These are phyloP conservation scores for Alternaria conjuncta DNA, from an alignment of 2,329 filamentous ascomycete species.

Conservation along the genomic window DNA sequence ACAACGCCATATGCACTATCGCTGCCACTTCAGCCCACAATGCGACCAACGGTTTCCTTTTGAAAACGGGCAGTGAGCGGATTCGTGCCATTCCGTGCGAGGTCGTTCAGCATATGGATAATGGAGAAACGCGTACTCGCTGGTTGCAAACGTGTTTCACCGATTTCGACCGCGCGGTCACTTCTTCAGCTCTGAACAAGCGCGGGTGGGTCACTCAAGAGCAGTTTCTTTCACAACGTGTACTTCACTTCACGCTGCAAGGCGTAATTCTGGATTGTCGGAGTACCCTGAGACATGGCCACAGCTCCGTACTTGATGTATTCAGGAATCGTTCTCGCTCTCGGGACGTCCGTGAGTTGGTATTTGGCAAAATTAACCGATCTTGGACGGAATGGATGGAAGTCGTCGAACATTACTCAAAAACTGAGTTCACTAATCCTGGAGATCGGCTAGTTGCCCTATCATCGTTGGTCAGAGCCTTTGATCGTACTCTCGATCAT, in stretches of 20 bases:
- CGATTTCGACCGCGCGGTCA: too few relatives aligned
- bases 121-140: not conserved
- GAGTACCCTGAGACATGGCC: not conserved
- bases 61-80: not conserved
- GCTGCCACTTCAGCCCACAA: not conserved
- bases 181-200: not conserved
- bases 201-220: constrained; percentile 1
- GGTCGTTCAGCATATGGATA: not conserved
- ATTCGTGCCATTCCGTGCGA: not conserved
- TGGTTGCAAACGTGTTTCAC: not conserved
- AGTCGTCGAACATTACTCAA: too few relatives aligned
- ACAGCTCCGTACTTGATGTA: too few relatives aligned
- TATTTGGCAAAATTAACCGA: too few relatives aligned
- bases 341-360: too few relatives aligned
- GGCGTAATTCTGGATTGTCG: not conserved
- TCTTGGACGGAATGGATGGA: too few relatives aligned
- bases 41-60: not conserved
- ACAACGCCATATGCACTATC: not conserved
- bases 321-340: too few relatives aligned
- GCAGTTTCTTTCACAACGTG: not conserved
- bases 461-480: too few relatives aligned
- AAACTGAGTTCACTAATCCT: too few relatives aligned
- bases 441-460: too few relatives aligned
- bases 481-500: too few relatives aligned
- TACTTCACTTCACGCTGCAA: not conserved